Conservation (phyloP, 371 early-diverging fungal species). For the Haplosporangium sp. region DNA sequence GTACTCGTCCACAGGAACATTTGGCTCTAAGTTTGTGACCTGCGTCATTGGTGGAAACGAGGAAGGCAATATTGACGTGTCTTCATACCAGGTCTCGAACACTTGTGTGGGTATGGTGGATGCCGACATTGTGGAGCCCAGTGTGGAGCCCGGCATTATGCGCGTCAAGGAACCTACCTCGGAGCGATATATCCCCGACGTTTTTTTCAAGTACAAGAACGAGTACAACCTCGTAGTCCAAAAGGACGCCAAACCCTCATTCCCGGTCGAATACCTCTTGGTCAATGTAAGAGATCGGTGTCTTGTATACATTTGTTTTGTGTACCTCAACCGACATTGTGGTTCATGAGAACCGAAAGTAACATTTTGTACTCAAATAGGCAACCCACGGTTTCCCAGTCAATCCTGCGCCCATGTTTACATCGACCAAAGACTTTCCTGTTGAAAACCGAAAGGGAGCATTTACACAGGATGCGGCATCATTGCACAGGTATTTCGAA, state of each 20-base stretch:
- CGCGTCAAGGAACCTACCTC: slow-evolving; percentile 83
- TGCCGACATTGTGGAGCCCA: slow-evolving; percentile 93
- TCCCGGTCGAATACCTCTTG: slow-evolving; percentile 96
- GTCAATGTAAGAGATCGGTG: slow-evolving; percentile 79
- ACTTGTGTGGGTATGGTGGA: slow-evolving; percentile 91
- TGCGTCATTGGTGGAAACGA: slow-evolving; percentile 88
- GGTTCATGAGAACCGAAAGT: too few species aligned
- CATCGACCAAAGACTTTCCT: slow-evolving; percentile 64
- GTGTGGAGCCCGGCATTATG: slow-evolving; percentile 88
- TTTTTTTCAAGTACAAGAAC: slow-evolving; percentile 95
- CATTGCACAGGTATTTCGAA: slow-evolving; percentile 57
- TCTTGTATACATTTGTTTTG: neutral
- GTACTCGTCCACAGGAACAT: slow-evolving; percentile 81
- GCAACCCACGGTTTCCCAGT: slow-evolving; percentile 96
- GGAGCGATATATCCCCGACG: slow-evolving; percentile 93
- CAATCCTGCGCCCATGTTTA: slow-evolving; percentile 82
- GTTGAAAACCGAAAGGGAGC: slow-evolving; percentile 78
- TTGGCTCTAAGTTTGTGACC: slow-evolving; percentile 94
- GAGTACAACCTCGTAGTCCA: slow-evolving; percentile 90
- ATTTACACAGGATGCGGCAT: slow-evolving; percentile 40
- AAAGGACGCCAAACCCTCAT: slow-evolving; percentile 90
- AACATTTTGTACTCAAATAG: slow-evolving; percentile 56
- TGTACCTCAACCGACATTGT: neutral
- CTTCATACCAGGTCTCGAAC: slow-evolving; percentile 94
- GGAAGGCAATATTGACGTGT: slow-evolving; percentile 88